Evolutionary conservation across 2,329 filamentous ascomycete species (phyloP), one percentile per base, ranked within the genome.

Genomic region (Aspergillus thermomutatus): DNA sequence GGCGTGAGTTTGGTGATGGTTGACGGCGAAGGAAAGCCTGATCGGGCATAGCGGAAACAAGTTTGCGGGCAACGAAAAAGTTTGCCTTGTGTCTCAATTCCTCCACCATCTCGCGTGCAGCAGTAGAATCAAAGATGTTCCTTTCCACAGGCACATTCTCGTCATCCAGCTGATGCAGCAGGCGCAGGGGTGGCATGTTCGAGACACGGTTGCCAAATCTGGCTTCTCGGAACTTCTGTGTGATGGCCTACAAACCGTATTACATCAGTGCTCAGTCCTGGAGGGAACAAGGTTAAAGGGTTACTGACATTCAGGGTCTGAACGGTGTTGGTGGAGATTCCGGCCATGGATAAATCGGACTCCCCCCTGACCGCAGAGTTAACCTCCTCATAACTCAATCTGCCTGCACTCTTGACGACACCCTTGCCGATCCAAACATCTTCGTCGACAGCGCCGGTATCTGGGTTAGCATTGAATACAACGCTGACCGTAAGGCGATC

Each of bases 141-240:
- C 91, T 86, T 78, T 96, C 92, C 43, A 97, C 92, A 2, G 93
- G 94, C 53, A 97, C 91, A 74, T 97, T 97, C 81, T 99, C 94
- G 66, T 99, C 94, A 66, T 99, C 94, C 43, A 97, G 83, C 77
- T 96, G 92, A 75, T 96, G 92, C 60, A 97, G 81, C 49, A 99
- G 83, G 56, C 94, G 89, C 52, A 99, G 84, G 43, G 93, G 88
- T 34, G 92, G 89, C 66, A 96, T 90, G 11, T 89, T 86, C 62
- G 89, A 86, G 46, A 86, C 86, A 37, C 89, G 88, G 52, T 92
- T 88, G 55, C 89, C 90, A 57, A 97, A 89, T 58, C 94, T 89
- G 50, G 86, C 82, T 77, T 97, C 91, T 46, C 92, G 89, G 82
- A 97, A 95, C 74, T 94, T 96, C 70, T 92, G 89, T 4, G 92